These are phyloP conservation scores for Trichoderma afroharzianum DNA, from an alignment of 2,329 filamentous ascomycete species.

Conservation along the genomic window DNA sequence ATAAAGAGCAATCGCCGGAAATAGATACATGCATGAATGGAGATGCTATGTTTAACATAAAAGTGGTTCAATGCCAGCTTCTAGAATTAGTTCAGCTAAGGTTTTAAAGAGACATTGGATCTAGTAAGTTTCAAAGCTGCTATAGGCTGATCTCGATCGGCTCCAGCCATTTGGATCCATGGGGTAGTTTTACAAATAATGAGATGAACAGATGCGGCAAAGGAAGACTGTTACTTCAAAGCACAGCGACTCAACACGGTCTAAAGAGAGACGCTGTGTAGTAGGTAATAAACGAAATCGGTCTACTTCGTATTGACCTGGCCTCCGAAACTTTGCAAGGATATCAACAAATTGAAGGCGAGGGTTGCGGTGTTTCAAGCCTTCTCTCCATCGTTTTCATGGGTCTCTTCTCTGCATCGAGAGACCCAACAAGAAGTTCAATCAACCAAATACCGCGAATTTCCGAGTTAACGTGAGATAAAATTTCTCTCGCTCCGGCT, in stretches of 20 bases:
- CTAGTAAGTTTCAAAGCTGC: not conserved
- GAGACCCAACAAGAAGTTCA: not conserved
- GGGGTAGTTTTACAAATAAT: not conserved
- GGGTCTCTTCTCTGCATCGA: not conserved
- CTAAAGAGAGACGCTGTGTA: not conserved
- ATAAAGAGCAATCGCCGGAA: not conserved
- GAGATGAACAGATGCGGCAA: not conserved
- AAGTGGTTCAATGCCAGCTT: not conserved
- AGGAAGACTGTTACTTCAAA: not conserved
- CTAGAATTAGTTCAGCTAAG: not conserved
- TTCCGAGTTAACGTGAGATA: not conserved
- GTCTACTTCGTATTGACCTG: not conserved
- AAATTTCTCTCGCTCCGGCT: not conserved
- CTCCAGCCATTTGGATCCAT: not conserved
- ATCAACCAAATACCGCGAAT: not conserved
- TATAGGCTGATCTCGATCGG: not conserved
- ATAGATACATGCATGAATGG: not conserved
- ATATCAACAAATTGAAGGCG: not conserved
- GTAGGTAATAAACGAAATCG: not conserved
- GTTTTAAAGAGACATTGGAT: not conserved
- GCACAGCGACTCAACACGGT: not conserved
- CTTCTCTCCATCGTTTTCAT: not conserved
- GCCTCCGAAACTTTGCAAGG: not conserved
- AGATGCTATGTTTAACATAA: not conserved
- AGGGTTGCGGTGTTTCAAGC: not conserved